Evolutionary conservation across 1,139 yeast species (phyloP), one percentile per base, ranked within the genome.

Genomic region (Candida anutae): DNA sequence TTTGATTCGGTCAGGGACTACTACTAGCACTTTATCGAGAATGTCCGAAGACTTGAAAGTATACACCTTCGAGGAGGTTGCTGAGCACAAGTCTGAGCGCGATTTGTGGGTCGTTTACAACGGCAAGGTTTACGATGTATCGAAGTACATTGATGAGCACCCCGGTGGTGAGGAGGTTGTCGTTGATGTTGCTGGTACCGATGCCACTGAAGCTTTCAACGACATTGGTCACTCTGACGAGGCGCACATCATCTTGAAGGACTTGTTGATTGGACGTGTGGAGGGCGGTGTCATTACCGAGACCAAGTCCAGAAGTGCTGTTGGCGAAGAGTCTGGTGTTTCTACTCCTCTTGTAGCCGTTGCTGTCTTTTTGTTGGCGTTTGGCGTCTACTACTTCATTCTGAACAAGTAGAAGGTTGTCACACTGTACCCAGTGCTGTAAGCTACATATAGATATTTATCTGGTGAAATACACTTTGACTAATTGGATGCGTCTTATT

Each of bases 131-230:
- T 90, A 88, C 60, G 87, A 90, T 55, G 76, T 83, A 37, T 62
- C 94, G 31, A 62, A 66, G 40, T 90, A 88, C 58, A 58, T 88
- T 36, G 96, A 88, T 48, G 97, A 90, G 64, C 99, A 90, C 62
- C 95, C 95, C 37, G 99, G 99, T 65, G 99, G 99, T 51, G 97
- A 87, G 58, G 98, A 93, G 58, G 95, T 90, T 28, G 70, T 90
- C 43, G 61, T 81, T 31, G 98, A 93, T 50, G 74, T 77, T 45
- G 97, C 90, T 35, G 98, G 98, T 41, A 65, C 68, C 33, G 98
- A 93, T 55, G 94, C 95, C 34, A 88, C 98, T 26, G 90, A 78
- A 43, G 88, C 94, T 21, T 90, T 90, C 51, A 87, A 84, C 37
- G 98, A 90, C 53, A 88, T 90, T 49, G 98, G 98, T 23, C 99